These are phyloP conservation scores for slime mould (Dictyostelium discoideum) DNA, from an alignment of 78 protist species.

Conservation along the genomic window dicty_2.7 NC_007091.3:4842501-4843000, in stretches of 20 bases:
- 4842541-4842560: conserved; percentile 36
- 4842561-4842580: conserved; percentile 36
- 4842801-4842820: neutral
- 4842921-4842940: too few species aligned
- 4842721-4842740: neutral
- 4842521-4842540: conserved; percentile 34
- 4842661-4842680: conserved; percentile 1
- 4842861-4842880: too few species aligned
- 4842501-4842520: conserved; percentile 32
- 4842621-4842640: conserved; percentile 38
- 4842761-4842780: neutral
- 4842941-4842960: too few species aligned
- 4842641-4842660: conserved; percentile 21
- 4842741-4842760: neutral
- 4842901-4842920: too few species aligned
- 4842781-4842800: neutral
- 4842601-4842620: conserved; percentile 45
- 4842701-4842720: neutral
- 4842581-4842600: conserved; percentile 31
- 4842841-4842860: neutral
- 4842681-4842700: conserved; percentile 1
- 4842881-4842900: too few species aligned
- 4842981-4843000: too few species aligned
- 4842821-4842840: neutral
- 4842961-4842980: too few species aligned